Evolutionary conservation across 2,329 filamentous ascomycete genomes (phyloP), one percentile per base, ranked within the genome.

Genomic region (Aspergillus clavatus): DNA sequence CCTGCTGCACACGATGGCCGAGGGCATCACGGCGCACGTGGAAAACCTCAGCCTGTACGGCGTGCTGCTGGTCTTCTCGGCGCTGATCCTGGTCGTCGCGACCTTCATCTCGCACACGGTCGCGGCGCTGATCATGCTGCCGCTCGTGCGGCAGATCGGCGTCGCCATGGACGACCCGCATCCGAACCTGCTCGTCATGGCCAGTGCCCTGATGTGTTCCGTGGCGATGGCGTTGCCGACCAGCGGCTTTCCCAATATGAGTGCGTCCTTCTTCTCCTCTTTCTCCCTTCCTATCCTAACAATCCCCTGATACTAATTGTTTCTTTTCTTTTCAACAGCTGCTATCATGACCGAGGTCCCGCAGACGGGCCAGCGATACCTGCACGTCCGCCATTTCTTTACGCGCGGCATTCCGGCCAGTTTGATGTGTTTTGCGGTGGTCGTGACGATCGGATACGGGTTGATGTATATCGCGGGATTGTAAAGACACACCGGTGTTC

Each of bases 271-370:
- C 42, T 10, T 18, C 3, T 31, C 18, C 2, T 7, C 40, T 45
- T 22, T 51, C 60, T 48, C 60, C 41, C 18, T 43, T 22, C 53
- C 31, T 18, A 23, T 45, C 33, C 49, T 54, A 48, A 54, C n/a
- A n/a, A n/a, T n/a, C n/a, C n/a, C n/a, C n/a, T n/a, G n/a, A n/a
- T n/a, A n/a, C n/a, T n/a, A n/a, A n/a, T n/a, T n/a, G n/a, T n/a
- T n/a, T n/a, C n/a, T n/a, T n/a, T 35, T 18, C 14, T 24, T 18
- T 39, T 46, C 23, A 33, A 28, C 53, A 94, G 89, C 93, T 61
- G 93, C 93, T 3, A 97, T 98, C 60, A 97, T 98, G 93, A 97
- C 97, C 77, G 93, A 98, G 71, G 91, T 98, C 59, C 80, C 87
- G 0, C 79, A 85, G 52, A 94, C 90, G 0, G 93, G 93, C 7